phyloP scores from a whole-genome alignment of 139 green algal species.

The Eudorina sp. region DNA sequence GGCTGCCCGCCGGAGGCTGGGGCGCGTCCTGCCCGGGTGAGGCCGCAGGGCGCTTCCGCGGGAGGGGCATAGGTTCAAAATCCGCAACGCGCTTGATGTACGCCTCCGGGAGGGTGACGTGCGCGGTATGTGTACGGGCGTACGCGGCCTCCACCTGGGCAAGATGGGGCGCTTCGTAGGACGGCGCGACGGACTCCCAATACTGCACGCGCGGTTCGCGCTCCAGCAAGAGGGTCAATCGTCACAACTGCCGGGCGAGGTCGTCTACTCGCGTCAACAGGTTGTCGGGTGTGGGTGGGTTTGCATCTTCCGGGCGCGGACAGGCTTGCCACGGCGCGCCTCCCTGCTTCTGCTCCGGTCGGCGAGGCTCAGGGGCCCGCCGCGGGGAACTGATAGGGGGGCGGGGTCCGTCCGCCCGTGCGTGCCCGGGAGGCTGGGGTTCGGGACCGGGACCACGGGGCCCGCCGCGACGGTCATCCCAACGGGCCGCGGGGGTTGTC shows the following conservation, averaged over 20 bases:
- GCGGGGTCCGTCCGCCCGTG: background rate
- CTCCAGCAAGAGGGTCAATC: background rate
- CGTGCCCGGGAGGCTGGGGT: background rate
- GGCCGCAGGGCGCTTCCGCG: background rate
- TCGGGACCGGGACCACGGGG: background rate
- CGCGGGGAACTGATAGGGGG: background rate
- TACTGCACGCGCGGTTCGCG: background rate
- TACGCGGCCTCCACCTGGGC: background rate
- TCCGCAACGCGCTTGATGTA: conserved; percentile 6
- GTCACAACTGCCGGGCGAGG: background rate
- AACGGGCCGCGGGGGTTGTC: background rate
- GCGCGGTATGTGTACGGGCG: background rate
- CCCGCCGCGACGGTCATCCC: background rate
- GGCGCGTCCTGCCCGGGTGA: background rate
- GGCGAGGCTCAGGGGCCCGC: background rate
- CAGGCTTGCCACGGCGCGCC: too few relatives aligned
- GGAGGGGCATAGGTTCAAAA: background rate
- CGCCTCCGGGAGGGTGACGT: background rate
- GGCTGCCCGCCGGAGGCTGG: background rate
- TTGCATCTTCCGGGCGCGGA: background rate
- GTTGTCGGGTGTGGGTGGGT: background rate
- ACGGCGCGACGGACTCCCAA: background rate
- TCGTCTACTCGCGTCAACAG: background rate
- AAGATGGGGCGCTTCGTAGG: background rate
- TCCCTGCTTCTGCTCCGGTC: background rate